Percentiles rank a stretch among this genome's conserved stretches.
phyloP scores from a whole-genome alignment of 306 rosid species.

The Begonia peltatifolia region DNA sequence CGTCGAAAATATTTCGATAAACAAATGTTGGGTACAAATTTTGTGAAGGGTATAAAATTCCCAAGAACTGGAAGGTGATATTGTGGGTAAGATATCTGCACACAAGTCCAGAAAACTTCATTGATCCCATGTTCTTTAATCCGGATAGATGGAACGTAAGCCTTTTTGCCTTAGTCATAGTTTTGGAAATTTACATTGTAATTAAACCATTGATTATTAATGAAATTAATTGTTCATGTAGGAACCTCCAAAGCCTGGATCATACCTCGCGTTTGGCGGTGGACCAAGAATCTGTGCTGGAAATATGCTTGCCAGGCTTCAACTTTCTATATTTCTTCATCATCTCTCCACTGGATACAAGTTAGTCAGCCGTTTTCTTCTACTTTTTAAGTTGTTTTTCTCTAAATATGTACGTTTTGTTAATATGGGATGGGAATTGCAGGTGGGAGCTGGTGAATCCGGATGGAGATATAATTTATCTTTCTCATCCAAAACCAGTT shows the following conservation, averaged over 20 bases:
- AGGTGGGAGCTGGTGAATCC: constrained; percentile 36
- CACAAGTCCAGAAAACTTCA: constrained; percentile 12
- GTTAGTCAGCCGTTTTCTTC: constrained; percentile 8
- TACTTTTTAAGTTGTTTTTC: not conserved
- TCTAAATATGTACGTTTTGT: not conserved
- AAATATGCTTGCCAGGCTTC: constrained; percentile 28
- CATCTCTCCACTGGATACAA: constrained; percentile 28
- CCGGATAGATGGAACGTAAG: constrained; percentile 19
- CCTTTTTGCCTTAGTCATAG: too few relatives aligned
- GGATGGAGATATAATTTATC: constrained; percentile 15
- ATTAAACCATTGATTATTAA: too few relatives aligned
- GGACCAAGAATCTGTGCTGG: constrained; percentile 32
- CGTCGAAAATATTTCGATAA: not conserved
- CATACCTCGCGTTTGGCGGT: constrained; percentile 25
- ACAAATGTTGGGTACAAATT: not conserved
- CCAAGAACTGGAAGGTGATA: constrained; percentile 13
- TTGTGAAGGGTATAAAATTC: constrained; percentile 19
- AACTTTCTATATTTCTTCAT: constrained; percentile 25
- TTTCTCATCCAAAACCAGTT: constrained; percentile 17
- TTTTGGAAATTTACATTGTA: too few relatives aligned
- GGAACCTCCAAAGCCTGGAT: constrained; percentile 15
- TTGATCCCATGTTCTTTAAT: constrained; percentile 18
- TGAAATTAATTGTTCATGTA: not conserved
- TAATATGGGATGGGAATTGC: not conserved
- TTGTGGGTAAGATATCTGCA: constrained; percentile 13